Base-by-base conservation (phyloP, 805 yeast species). In the Saccharomycopsis fodiens region DNA sequence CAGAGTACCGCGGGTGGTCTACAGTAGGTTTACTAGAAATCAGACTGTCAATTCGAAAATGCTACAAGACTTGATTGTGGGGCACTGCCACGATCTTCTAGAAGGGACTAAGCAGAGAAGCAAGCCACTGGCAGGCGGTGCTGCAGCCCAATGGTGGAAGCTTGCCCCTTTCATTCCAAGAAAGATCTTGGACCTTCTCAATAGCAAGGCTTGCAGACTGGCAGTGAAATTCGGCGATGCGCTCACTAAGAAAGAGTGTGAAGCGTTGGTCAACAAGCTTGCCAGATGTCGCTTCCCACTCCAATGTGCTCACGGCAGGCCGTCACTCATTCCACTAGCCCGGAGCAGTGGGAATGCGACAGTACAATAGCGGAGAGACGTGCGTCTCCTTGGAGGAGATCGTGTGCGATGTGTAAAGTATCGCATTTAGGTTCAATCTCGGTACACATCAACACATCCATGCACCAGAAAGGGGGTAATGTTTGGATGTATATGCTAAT, bases 301-400 rank as follows among this genome's bases (percentile, higher is more conserved):
- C 52, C 78, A 73, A 45, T 87, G 95, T 66, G 95, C 95, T 0
- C 95, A 86, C 59, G 95, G 95, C 0, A 62, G 95, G 46, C 94
- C 95, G 0, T 74, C 87, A 0, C 58, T 82, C 10, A 71, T 77
- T 1, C 88, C 89, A 0, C 48, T 77, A 3, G 61, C 62, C 27
- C 60, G 62, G 32, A n/a, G n/a, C n/a, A n/a, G n/a, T n/a, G n/a
- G n/a, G n/a, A n/a, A n/a, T n/a, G n/a, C n/a, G n/a, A n/a, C n/a
- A n/a, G n/a, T n/a, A n/a, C n/a, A n/a, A n/a, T n/a, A n/a, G n/a
- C n/a, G n/a, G n/a, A n/a, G n/a, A n/a, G n/a, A n/a, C n/a, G n/a
- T n/a, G n/a, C n/a, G n/a, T n/a, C n/a, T n/a, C n/a, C n/a, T n/a
- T n/a, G n/a, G n/a, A n/a, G n/a, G n/a, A n/a, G n/a, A n/a, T n/a